Evolutionary conservation across 1,284 basidiomycete genomes (phyloP), one percentile per base, ranked within the genome.

Genomic region (Cystobasidiaceae sp.): DNA sequence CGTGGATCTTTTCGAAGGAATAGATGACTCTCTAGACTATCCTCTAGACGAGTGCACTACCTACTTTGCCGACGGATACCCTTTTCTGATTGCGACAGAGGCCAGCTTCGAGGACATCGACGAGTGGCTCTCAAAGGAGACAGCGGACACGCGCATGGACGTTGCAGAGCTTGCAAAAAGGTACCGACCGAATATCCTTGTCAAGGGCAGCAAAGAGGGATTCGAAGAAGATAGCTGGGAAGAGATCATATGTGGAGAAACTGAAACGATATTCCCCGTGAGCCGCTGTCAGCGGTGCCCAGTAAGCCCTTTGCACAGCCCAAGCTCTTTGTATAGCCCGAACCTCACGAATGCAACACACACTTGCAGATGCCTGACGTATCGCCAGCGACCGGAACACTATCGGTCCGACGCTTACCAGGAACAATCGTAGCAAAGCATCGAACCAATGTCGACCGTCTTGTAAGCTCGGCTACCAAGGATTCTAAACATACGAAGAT

Each of bases 211-310:
- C 17, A 34, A 46, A 28, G 52, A 64, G 25, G 41, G 39, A 15
- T 64, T 64, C 32, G 28, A 25, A 25, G 61, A 64, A 23, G 61
- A 64, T 34, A 37, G 49, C n/a, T 64, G 61, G 61, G 61, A 64
- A 41, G 61, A 64, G 43, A 23, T 64, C 17, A 17, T 7, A 15
- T n/a, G 43, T 4, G 61, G 39, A 11, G 11, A 39, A 3, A 39
- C 19, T 23, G 41, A 64, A 30, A 64, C 61, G 17, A 55, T 64
- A 19, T 64, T 25, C 34, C 61, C 61, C 6, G 61, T 64, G 4
- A 51, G 46, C 27, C 3, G 61, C 21, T 64, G 61, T 19, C 46
- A 43, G 27, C 21, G 61, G 27, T 64, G 61, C 28, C 61, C 61
- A 2, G 56, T 59, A 25, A 48, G 56, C 39, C 23, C 17, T 4